Conservation (phyloP, 208 protist species). For the Eutreptiella sp. region DNA sequence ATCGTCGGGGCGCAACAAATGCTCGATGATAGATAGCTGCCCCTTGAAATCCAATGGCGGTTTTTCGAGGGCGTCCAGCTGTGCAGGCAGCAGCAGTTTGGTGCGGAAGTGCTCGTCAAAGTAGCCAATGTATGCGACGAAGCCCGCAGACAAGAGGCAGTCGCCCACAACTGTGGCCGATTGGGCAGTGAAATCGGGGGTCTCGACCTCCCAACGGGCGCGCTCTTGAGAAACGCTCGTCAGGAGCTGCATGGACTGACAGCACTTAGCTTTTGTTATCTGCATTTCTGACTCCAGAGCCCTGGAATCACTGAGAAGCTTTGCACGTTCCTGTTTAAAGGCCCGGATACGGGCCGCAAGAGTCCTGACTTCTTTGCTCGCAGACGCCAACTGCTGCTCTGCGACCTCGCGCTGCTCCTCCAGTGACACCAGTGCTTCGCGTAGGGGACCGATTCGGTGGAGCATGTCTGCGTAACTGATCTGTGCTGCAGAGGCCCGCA, state of each 20-base stretch:
- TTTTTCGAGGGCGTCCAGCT: conserved; percentile 61
- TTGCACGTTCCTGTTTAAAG: conserved; percentile 88
- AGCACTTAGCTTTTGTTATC: conserved; percentile 72
- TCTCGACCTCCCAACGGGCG: conserved; percentile 84
- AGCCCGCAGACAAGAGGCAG: conserved; percentile 84
- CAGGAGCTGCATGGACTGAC: conserved; percentile 81
- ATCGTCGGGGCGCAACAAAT: conserved; percentile 79
- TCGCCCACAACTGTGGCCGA: conserved; percentile 89
- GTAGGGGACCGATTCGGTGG: conserved; percentile 81
- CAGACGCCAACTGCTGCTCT: conserved; percentile 45
- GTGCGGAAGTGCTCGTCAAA: conserved; percentile 91
- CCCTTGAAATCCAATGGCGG: conserved; percentile 59
- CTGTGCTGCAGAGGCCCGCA: conserved; percentile 92
- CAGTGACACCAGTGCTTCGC: conserved; percentile 78
- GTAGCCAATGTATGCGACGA: conserved; percentile 95
- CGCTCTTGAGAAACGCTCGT: conserved; percentile 82
- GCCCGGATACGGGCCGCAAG: conserved; percentile 72
- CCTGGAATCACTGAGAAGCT: conserved; percentile 80
- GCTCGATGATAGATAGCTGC: conserved; percentile 79
- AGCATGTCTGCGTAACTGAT: conserved; percentile 87
- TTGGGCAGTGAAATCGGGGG: conserved; percentile 64
- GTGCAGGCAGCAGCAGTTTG: conserved; percentile 69
- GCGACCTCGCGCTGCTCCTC: conserved; percentile 58
- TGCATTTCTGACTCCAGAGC: conserved; percentile 76
- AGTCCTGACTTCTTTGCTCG: conserved; percentile 63